Percentiles rank a stretch among this genome's conserved stretches.
These are phyloP conservation scores for Nothophytophthora sp. DNA, from an alignment of 352 stramenopile species.

Conservation along the genomic window DNA sequence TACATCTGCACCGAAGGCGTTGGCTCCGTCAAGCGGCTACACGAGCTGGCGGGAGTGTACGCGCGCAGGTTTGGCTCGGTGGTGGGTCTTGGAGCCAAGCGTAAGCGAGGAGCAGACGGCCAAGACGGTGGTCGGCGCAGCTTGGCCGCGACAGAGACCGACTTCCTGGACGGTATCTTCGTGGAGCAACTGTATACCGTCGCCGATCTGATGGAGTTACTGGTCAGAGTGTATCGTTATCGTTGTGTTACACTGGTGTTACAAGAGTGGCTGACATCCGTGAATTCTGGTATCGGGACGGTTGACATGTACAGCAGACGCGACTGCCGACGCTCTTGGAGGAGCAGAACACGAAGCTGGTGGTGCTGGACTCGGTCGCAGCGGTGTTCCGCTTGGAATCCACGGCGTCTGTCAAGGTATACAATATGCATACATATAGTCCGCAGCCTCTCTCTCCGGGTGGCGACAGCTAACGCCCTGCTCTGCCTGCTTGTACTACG, in stretches of 20 bases:
- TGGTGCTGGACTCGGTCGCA: slow-evolving; percentile 81
- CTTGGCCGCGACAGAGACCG: too few relatives aligned
- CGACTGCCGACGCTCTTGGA: slow-evolving; percentile 63
- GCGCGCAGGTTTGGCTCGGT: slow-evolving; percentile 36
- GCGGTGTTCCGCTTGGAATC: slow-evolving; percentile 75
- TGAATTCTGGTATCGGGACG: too few relatives aligned
- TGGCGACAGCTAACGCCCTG: too few relatives aligned
- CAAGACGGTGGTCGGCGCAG: too few relatives aligned
- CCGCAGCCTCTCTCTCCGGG: background rate
- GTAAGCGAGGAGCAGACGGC: slow-evolving; percentile 40
- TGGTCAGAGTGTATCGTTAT: too few relatives aligned
- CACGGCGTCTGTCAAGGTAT: slow-evolving; percentile 70
- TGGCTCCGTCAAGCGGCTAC: slow-evolving; percentile 66
- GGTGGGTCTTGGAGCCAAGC: slow-evolving; percentile 35
- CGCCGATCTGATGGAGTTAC: slow-evolving; percentile 57
- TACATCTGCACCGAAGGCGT: slow-evolving; percentile 86
- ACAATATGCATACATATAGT: background rate
- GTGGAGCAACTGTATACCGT: slow-evolving; percentile 79
- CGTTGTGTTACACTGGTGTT: too few relatives aligned
- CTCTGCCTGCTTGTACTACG: too few relatives aligned
- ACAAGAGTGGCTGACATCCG: background rate
- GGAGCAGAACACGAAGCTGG: slow-evolving; percentile 76
- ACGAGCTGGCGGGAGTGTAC: slow-evolving; percentile 64
- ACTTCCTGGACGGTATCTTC: slow-evolving; percentile 78
- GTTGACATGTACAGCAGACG: slow-evolving; percentile 45